A percentile compares a stretch with the other conserved stretches of the same genome.
Conservation (phyloP, 495 filamentous ascomycete species). For the Neurospora sp. region DNA sequence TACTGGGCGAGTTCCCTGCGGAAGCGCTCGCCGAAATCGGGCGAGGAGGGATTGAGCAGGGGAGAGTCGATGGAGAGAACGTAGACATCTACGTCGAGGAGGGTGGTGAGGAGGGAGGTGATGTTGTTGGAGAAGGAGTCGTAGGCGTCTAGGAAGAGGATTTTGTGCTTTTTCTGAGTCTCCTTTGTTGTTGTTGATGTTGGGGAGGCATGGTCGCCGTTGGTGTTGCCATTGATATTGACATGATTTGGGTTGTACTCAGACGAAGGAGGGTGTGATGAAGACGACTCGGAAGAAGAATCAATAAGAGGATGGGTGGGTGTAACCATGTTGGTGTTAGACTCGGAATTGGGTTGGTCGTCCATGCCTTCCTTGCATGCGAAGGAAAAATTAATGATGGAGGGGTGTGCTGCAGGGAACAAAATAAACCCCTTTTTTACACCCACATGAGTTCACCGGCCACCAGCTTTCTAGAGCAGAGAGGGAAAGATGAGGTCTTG, state of each 20-base stretch:
- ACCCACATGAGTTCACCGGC: background rate
- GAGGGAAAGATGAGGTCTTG: background rate
- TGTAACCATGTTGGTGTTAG: background rate
- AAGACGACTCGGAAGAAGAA: slow-evolving; percentile 11
- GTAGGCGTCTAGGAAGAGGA: slow-evolving; percentile 88
- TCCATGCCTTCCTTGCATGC: background rate
- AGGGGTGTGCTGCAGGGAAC: too few relatives aligned
- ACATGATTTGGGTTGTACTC: too few relatives aligned
- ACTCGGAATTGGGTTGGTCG: background rate
- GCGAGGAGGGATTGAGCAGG: slow-evolving; percentile 14
- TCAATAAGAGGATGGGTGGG: slow-evolving; percentile 6
- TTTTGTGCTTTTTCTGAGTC: background rate
- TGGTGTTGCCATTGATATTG: too few relatives aligned
- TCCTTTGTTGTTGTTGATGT: background rate
- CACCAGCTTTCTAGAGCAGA: background rate
- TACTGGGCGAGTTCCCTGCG: slow-evolving; percentile 45
- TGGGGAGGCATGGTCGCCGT: background rate
- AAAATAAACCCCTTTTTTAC: background rate
- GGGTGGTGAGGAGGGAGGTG: slow-evolving; percentile 60
- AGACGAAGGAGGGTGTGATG: background rate
- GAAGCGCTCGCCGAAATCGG: slow-evolving; percentile 10
- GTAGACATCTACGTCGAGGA: slow-evolving; percentile 51
- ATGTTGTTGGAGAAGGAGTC: slow-evolving; percentile 97
- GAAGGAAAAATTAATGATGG: background rate
- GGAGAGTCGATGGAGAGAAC: slow-evolving; percentile 61